Percentiles rank a stretch among this genome's conserved stretches.
Evolutionary conservation across 345 rosid species (phyloP).

Genomic region (Salix arbutifolia): DNA sequence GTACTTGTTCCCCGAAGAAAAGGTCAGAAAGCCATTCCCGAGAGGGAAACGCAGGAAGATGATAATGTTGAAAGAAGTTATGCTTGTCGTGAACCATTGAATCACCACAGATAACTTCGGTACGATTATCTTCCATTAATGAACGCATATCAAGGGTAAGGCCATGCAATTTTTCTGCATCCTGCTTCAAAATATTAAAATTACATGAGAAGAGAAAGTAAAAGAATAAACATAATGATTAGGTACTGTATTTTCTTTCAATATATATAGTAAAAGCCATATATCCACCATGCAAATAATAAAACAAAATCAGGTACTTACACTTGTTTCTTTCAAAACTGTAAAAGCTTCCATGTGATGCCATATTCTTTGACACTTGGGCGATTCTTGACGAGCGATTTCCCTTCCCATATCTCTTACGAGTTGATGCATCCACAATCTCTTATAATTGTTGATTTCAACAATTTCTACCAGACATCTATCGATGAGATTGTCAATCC

Average conservation of each 20-base stretch:
- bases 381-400: neutral
- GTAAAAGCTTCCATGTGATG: neutral
- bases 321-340: neutral
- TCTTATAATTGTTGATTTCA: neutral
- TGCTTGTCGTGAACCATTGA: too few relatives aligned
- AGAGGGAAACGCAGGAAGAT: too few relatives aligned
- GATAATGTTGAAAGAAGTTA: too few relatives aligned
- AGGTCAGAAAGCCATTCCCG: too few relatives aligned
- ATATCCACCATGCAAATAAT: too few relatives aligned
- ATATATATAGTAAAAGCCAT: neutral
- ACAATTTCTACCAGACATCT: neutral
- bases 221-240: neutral
- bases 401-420: neutral
- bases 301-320: neutral
- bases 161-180: neutral
- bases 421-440: neutral
- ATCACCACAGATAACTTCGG: neutral
- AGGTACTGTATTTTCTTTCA: neutral
- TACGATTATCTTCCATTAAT: neutral
- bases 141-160: neutral
- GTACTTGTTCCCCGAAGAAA: neutral
- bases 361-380: neutral
- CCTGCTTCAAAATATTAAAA: neutral
- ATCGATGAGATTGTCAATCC: neutral
- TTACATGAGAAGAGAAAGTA: neutral